Percentiles rank a stretch among this genome's conserved stretches.
phyloP scores from a whole-genome alignment of 257 asterid genomes.

The Capsicum rhomboideum region DNA sequence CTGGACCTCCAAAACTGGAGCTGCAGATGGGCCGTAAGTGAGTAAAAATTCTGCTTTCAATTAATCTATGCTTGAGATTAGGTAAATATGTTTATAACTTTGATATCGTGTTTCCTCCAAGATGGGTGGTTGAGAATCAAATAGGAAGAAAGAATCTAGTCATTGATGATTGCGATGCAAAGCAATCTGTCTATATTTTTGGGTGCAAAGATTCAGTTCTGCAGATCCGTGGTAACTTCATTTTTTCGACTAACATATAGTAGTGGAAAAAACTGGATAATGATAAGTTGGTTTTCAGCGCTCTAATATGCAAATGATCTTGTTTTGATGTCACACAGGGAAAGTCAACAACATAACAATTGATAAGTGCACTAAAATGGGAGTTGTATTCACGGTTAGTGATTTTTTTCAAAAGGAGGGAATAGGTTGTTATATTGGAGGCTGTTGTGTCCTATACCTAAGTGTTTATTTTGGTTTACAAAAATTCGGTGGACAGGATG shows the following conservation, averaged over 20 bases:
- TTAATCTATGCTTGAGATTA: not conserved
- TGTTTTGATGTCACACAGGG: conserved; percentile 39
- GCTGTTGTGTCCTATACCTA: not conserved
- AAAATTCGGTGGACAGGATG: conserved; percentile 49
- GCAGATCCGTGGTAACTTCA: conserved; percentile 70
- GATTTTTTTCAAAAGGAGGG: not conserved
- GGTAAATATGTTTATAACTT: not conserved
- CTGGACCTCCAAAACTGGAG: conserved; percentile 90
- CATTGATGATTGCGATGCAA: conserved; percentile 88
- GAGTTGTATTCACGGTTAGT: conserved; percentile 85
- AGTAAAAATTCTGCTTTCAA: conserved; percentile 23
- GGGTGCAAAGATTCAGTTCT: conserved; percentile 96
- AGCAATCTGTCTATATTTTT: conserved; percentile 82
- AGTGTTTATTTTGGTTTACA: not conserved
- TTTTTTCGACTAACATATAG: not conserved
- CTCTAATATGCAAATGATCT: conserved; percentile 1
- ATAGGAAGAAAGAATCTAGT: conserved; percentile 74
- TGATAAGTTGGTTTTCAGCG: not conserved
- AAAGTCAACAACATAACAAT: conserved; percentile 97
- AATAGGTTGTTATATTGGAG: not conserved
- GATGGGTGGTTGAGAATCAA: conserved; percentile 99
- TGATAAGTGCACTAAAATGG: conserved; percentile 97
- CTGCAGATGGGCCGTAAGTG: conserved; percentile 99
- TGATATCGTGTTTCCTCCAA: conserved; percentile 20
- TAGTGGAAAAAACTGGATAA: not conserved